Evolutionary conservation across 768 basidiomycete species (phyloP), one percentile per base, ranked within the genome.

Genomic region (Gyrodon lividus): DNA sequence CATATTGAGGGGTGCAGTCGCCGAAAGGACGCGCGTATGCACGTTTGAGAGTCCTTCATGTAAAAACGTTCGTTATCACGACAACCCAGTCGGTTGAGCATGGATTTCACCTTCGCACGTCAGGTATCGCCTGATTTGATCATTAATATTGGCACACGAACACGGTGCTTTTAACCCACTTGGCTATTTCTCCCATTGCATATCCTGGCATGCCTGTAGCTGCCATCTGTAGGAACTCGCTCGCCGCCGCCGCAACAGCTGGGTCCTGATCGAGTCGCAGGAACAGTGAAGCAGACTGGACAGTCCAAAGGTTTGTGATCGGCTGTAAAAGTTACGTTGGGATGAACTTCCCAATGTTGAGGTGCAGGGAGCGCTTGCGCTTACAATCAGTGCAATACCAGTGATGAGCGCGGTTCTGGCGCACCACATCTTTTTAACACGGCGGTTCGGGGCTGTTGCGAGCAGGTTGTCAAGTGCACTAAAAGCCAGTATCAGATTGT

Each of bases 151-250:
- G 4, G 17, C 40, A 9, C 20, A 35, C 4, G 31, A 9, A 43
- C 9, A 40, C 13, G 20, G 35, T 23, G 26, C 7, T 22, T 8
- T 1, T 1, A 22, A 46, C 54, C 48, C 48, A 72, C 70, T 75
- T 74, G 23, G 73, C 61, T 47, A 79, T 64, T 46, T 71, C 65
- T 33, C 74, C 71, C 28, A 73, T 68, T 10, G 70, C 74, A 57
- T 79, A 79, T 19, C 77, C 77, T 3, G 76, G 78, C 31, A 79
- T 65, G 43, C 77, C 76, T 24, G 76, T 54, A 10, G 66, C 68
- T 7, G 74, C 59, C 54, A 69, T 64, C 33, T 58, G 62, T 2
- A 80, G 68, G 51, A 78, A 79, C 23, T 68, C 14, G 8, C 68
- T 66, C 5, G 78, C 78, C 2, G 62, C 60, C 2, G 43, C 40